Base-by-base conservation (phyloP, 768 basidiomycete species). In the Podaxis rugospora region DNA sequence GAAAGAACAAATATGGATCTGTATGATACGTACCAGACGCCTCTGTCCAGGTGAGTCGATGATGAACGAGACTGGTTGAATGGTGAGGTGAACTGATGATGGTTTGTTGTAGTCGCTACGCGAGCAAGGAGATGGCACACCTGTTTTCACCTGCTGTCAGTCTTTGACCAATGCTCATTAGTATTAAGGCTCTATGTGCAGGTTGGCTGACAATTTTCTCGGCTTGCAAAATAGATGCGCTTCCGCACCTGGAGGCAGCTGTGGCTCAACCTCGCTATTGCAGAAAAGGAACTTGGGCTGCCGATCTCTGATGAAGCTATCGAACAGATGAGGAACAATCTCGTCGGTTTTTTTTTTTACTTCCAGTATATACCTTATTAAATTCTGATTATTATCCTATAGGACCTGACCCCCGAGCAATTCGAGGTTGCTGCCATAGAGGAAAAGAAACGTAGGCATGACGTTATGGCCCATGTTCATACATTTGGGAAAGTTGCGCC, bases 401-500 rank as follows among this genome's bases (percentile, higher is more conserved):
- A 95, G 94, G 72, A 89, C 50, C 75, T 98, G 32, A 93, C 94
- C 59, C 88, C 85, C 10, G 85, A 89, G 51, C 97, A 99, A 76
- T 96, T 98, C 69, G 89, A 88, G 64, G 80, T 92, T 56, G 97
- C 97, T 1, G 95, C 94, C 0, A 77, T 83, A 58, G 97, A 99
- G 73, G 97, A 99, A 77, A 98, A 97, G 80, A 97, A 94, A 76
- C 79, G 97, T 25, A 83, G 97, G 11, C 97, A 99, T 76, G 97
- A 99, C 75, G 97, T 99, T 47, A 99, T 99, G 97, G 97, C 97
- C 0, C 97, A 99, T 70, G 97, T 99, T 47, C 94, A 98, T 76
- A 97, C 95, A 3, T 99, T 98, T 71, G 95, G 95, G 4, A 83
- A 81, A 49, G 90, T 95, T 55, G 95, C 95, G 0, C 95, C 95